phyloP scores from a whole-genome alignment of 2,329 filamentous ascomycete genomes.

The Sporothrix brunneoviolacea region DNA sequence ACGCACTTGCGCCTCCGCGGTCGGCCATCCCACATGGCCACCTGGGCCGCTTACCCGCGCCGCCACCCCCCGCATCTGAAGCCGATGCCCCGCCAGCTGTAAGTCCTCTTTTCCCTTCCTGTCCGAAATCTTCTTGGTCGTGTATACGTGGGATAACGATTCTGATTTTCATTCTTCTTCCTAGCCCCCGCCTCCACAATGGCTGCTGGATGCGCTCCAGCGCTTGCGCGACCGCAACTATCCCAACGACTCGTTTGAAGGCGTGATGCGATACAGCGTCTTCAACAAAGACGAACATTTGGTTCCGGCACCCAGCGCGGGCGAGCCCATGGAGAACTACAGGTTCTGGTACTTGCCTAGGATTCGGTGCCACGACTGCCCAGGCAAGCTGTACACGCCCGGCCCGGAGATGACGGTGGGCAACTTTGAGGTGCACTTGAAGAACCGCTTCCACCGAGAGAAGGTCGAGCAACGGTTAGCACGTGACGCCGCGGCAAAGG shows the following conservation, averaged over 20 bases:
- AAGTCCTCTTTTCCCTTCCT: conserved; percentile 33
- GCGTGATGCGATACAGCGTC: conserved; percentile 82
- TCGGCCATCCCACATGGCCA: conserved; percentile 38
- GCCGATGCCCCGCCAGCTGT: conserved; percentile 53
- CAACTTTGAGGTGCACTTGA: conserved; percentile 90
- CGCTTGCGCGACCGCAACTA: conserved; percentile 62
- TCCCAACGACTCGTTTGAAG: conserved; percentile 78
- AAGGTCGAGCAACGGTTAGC: conserved; percentile 52
- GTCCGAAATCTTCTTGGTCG: neutral
- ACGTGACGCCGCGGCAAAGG: conserved; percentile 18
- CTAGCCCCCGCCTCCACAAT: conserved; percentile 78
- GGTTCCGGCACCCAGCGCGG: conserved; percentile 42
- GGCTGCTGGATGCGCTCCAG: conserved; percentile 71
- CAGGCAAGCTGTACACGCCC: conserved; percentile 88
- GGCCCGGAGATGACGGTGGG: conserved; percentile 76
- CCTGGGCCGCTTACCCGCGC: conserved; percentile 62
- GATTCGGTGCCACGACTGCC: conserved; percentile 87
- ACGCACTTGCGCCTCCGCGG: conserved; percentile 17
- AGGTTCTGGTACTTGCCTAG: conserved; percentile 79
- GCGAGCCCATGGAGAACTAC: conserved; percentile 50
- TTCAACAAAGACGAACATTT: conserved; percentile 67
- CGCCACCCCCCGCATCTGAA: conserved; percentile 53
- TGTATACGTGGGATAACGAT: neutral
- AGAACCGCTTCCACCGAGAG: conserved; percentile 73
- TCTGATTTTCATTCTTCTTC: conserved; percentile 14